Base-by-base conservation (phyloP, 768 basidiomycete species). In the Artomyces pyxidatus region DNA sequence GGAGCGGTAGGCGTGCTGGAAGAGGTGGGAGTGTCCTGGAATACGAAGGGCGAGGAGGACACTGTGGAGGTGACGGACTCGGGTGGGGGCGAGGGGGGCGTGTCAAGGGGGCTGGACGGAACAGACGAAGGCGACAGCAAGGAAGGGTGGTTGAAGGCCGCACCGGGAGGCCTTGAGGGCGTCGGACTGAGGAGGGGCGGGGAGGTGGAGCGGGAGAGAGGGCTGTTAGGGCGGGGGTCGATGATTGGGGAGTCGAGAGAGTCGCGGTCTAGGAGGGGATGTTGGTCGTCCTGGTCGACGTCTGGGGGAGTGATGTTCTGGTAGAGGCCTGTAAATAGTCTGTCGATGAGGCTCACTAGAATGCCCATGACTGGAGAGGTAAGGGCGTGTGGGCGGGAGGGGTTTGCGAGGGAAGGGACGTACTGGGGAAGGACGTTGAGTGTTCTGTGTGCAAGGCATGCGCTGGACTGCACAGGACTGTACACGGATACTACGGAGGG, bases 151-250 rank as follows among this genome's bases (percentile, higher is more conserved):
- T 58, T 55, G 30, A 50, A 45, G 14, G 55, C 22, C 27, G 57
- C 50, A 25, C 57, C 53, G 37, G 61, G 45, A 3, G 62, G 37
- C 16, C 12, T 35, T 27, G 29, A 25, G 37, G 16, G 19, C 6
- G 30, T 19, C 2, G 19, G 32, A 14, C 7, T 10, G 30, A 14
- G 12, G 35, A 32, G 45, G 17, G 35, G 28, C 26, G 45, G 21
- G 19, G 45, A 27, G 19, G 32, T 12, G 6, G 30, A 8, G 32
- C 30, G 21, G 16, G 17, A 12, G 35, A 21, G 35, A 11, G 35
- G 22, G 10, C n/a, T 10, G 6, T 29, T 6, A 21, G 29, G 45
- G 9, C 30, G 12, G 30, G 30, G 23, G 43, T 28, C 27, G 14
- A 14, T 14, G 9, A 23, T 14, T 12, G 40, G 40, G 40, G 43